These are phyloP conservation scores for Achaetomiella virescens DNA, from an alignment of 495 filamentous ascomycete species.

Conservation along the genomic window DNA sequence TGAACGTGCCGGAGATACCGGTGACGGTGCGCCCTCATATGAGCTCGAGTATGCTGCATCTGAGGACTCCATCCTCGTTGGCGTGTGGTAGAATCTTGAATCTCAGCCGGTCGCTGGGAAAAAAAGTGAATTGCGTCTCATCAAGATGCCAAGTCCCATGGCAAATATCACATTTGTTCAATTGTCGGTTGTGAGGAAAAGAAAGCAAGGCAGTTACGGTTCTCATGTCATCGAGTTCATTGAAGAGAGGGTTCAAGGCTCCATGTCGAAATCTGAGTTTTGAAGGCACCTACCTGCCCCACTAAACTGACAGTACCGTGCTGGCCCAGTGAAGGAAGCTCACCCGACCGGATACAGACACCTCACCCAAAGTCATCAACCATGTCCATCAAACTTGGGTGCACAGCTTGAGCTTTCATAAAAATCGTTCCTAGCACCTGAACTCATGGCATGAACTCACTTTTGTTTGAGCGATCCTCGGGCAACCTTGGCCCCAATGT, in stretches of 20 bases:
- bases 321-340: too few species aligned
- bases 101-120: background rate
- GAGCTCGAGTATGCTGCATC: background rate
- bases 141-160: background rate
- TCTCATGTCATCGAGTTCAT: background rate
- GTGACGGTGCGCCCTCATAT: background rate
- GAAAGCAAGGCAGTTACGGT: too few species aligned
- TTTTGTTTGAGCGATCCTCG: slow-evolving; percentile 64
- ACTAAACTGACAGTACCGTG: too few species aligned
- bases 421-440: too few species aligned
- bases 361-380: too few species aligned
- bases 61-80: background rate
- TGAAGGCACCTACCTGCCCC: too few species aligned
- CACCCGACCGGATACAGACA: too few species aligned
- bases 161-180: background rate
- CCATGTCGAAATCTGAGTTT: background rate
- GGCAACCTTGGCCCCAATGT: slow-evolving; percentile 55
- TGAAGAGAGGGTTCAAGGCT: too few species aligned
- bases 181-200: background rate
- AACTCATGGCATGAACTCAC: slow-evolving; percentile 63
- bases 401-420: too few species aligned
- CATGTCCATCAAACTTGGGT: too few species aligned
- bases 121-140: background rate
- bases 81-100: background rate
- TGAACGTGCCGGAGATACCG: background rate